A percentile compares a stretch with the other conserved stretches of the same genome.
Conservation (phyloP, 2,329 filamentous ascomycete species). For the Neofusicoccum kwambonambiense region DNA sequence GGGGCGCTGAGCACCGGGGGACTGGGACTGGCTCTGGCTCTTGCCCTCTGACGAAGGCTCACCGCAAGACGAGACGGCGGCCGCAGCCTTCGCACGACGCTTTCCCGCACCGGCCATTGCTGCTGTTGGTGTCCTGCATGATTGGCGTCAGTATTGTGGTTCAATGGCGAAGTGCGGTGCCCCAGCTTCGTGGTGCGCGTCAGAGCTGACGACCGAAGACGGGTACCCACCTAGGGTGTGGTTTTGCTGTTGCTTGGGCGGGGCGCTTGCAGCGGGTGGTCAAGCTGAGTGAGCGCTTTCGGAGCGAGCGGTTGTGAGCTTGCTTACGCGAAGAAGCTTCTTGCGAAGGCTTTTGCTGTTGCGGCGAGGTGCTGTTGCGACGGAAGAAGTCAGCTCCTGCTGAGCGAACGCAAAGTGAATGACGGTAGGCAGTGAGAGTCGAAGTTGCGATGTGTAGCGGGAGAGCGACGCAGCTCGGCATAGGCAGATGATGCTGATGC, state of each 20-base stretch:
- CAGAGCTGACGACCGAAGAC: background rate
- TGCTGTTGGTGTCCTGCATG: background rate
- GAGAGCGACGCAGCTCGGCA: background rate
- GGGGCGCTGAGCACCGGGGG: constrained; percentile 12
- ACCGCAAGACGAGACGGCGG: constrained; percentile 29
- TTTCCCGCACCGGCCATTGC: constrained; percentile 41
- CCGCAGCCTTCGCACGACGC: constrained; percentile 32
- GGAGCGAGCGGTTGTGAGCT: background rate
- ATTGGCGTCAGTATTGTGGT: background rate
- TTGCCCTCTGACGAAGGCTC: background rate
- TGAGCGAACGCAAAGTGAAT: constrained; percentile 31
- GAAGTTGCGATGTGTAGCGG: background rate
- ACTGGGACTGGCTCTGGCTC: background rate
- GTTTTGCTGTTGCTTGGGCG: background rate
- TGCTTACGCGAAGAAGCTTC: background rate
- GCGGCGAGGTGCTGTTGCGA: background rate
- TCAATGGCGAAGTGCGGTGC: background rate
- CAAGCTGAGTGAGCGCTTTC: background rate
- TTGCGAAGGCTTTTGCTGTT: background rate
- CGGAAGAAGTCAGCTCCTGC: background rate
- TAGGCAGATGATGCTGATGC: background rate
- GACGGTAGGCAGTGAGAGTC: background rate
- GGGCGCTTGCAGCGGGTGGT: background rate
- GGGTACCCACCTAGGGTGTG: background rate
- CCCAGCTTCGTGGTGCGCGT: background rate